A percentile compares a stretch with the other conserved stretches of the same genome.
These are phyloP conservation scores for Takashimella tepidaria DNA, from an alignment of 1,284 basidiomycete species.

Conservation along the genomic window DNA sequence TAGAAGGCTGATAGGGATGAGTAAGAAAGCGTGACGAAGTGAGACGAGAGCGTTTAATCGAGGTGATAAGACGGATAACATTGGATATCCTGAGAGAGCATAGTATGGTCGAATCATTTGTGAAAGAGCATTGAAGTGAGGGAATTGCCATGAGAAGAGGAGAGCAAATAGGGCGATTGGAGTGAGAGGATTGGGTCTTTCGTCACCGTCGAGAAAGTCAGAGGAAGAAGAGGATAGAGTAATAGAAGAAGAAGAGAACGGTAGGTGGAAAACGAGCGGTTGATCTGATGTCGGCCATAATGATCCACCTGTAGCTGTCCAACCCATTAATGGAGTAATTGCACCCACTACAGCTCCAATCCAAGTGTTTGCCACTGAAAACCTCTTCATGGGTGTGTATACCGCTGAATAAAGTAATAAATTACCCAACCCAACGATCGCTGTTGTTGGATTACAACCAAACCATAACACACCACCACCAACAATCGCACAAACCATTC, in stretches of 20 bases:
- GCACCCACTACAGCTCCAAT: slow-evolving; percentile 88
- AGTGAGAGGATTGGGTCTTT: slow-evolving; percentile 61
- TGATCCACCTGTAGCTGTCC: slow-evolving; percentile 86
- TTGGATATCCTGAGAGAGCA: slow-evolving; percentile 87
- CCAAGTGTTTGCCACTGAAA: slow-evolving; percentile 88
- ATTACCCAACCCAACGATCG: slow-evolving; percentile 75
- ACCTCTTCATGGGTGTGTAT: slow-evolving; percentile 94
- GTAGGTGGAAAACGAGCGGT: slow-evolving; percentile 49
- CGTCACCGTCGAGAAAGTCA: slow-evolving; percentile 7
- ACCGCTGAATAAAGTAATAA: slow-evolving; percentile 84
- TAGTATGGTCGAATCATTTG: slow-evolving; percentile 83
- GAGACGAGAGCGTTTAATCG: slow-evolving; percentile 77
- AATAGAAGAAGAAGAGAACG: slow-evolving; percentile 42
- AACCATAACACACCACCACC: slow-evolving; percentile 74
- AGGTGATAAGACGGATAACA: slow-evolving; percentile 82
- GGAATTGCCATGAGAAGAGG: slow-evolving; percentile 97
- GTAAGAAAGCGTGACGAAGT: slow-evolving; percentile 72
- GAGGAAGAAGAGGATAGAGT: slow-evolving; percentile 21
- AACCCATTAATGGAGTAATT: slow-evolving; percentile 94
- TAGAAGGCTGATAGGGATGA: slow-evolving; percentile 74
- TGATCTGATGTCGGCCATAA: slow-evolving; percentile 62
- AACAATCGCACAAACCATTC: slow-evolving; percentile 62
- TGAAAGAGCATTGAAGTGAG: slow-evolving; percentile 94
- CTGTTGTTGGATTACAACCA: slow-evolving; percentile 86
- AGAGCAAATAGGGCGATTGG: slow-evolving; percentile 71